phyloP scores from a whole-genome alignment of 805 yeast genomes.

The Torulaspora franciscae region DNA sequence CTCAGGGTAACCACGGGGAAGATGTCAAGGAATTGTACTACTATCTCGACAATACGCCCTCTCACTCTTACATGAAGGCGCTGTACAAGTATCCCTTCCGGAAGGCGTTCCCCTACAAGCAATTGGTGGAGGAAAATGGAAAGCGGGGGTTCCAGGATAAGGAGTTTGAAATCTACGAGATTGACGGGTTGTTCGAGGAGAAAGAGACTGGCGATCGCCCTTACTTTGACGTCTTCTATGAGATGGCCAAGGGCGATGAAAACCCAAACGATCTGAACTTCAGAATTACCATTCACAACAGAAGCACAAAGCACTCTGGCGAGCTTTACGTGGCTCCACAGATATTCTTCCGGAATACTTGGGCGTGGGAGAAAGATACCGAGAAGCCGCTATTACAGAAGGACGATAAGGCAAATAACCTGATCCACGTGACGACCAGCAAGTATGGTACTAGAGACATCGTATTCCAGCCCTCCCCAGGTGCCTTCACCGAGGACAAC shows the following conservation, averaged over 20 bases:
- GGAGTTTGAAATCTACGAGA: constrained; percentile 81
- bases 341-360: constrained; percentile 76
- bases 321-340: constrained; percentile 86
- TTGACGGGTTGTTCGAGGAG: constrained; percentile 58
- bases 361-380: constrained; percentile 77
- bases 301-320: constrained; percentile 71
- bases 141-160: constrained; percentile 59
- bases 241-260: constrained; percentile 80
- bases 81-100: constrained; percentile 88
- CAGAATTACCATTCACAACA: constrained; percentile 81
- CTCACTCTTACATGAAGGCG: constrained; percentile 89
- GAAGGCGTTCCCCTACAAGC: constrained; percentile 68
- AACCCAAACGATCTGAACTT: constrained; percentile 77
- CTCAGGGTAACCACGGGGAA: constrained; percentile 94
- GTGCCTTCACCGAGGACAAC: constrained; percentile 44
- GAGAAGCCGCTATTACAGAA: constrained; percentile 48
- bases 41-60: constrained; percentile 86
- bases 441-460: constrained; percentile 63
- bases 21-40: constrained; percentile 85
- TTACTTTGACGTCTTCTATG: constrained; percentile 84
- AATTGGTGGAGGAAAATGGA: constrained; percentile 62
- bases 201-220: constrained; percentile 49
- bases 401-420: constrained; percentile 36
- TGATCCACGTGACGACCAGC: constrained; percentile 58
- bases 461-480: constrained; percentile 82